These are phyloP conservation scores for Phaseolus coccineus DNA, from an alignment of 331 rosid genomes.

Conservation along the genomic window DNA sequence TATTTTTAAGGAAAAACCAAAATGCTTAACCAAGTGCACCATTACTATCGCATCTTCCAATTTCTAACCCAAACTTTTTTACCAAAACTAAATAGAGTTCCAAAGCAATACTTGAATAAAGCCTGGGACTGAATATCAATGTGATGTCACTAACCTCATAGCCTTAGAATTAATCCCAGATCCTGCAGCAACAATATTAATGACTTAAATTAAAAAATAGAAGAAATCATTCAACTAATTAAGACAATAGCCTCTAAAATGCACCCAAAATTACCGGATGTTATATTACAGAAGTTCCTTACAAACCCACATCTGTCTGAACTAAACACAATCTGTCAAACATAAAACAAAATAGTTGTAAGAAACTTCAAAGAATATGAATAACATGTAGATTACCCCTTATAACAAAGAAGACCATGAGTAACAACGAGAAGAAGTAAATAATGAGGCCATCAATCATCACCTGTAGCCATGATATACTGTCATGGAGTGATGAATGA, in stretches of 20 bases:
- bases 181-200: conserved; percentile 51
- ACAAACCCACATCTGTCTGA: conserved; percentile 53
- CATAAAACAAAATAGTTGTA: conserved; percentile 31
- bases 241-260: conserved; percentile 4
- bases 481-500: not conserved
- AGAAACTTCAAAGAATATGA: conserved; percentile 25
- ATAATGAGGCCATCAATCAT: not conserved
- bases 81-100: conserved; percentile 5
- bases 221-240: conserved; percentile 21
- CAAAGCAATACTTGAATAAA: conserved; percentile 32
- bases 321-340: conserved; percentile 55
- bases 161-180: conserved; percentile 50
- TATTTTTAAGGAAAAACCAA: conserved; percentile 1
- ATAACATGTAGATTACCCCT: conserved; percentile 8
- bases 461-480: not conserved
- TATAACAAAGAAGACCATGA: not conserved
- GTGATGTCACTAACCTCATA: conserved; percentile 58
- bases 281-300: conserved; percentile 51
- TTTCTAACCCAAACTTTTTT: not conserved
- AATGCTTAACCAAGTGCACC: not conserved
- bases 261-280: conserved; percentile 55
- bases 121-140: conserved; percentile 5
- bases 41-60: conserved; percentile 14
- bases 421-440: conserved; percentile 7
- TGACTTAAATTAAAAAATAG: conserved; percentile 19